Conservation (phyloP, 768 basidiomycete species). For the Leccinum barrowsii region DNA sequence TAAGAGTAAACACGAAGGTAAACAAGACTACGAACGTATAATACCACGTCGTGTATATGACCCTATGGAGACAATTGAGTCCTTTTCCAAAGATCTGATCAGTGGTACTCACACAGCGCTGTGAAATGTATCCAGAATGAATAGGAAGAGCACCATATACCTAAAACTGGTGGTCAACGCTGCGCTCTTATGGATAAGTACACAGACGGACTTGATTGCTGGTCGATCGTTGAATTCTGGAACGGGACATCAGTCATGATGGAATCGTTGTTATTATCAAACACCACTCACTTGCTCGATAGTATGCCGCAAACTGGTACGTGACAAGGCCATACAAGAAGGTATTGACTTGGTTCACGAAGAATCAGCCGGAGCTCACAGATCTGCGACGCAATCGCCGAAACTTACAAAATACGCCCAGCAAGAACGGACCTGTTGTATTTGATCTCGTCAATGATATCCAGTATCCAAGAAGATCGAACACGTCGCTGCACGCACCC, state of each 20-base stretch:
- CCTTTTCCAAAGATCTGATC: background rate
- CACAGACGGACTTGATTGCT: background rate
- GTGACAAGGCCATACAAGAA: background rate
- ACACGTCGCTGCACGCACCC: background rate
- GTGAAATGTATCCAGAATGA: background rate
- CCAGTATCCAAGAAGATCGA: background rate
- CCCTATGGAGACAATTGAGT: background rate
- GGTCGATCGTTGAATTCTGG: background rate
- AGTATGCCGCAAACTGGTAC: background rate
- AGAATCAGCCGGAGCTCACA: background rate
- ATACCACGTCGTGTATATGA: background rate
- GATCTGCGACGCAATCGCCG: background rate
- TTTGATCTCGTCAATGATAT: background rate
- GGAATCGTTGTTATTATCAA: background rate
- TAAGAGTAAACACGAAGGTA: background rate
- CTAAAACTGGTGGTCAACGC: background rate
- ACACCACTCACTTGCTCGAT: background rate
- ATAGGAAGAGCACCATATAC: background rate
- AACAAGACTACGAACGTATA: background rate
- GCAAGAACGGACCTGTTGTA: background rate
- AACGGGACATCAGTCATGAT: background rate
- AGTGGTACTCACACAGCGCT: background rate
- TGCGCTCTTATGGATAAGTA: background rate
- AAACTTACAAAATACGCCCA: background rate
- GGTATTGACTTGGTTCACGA: background rate